phyloP scores from a whole-genome alignment of 495 filamentous ascomycete genomes.

The Neurospora sp. region DNA sequence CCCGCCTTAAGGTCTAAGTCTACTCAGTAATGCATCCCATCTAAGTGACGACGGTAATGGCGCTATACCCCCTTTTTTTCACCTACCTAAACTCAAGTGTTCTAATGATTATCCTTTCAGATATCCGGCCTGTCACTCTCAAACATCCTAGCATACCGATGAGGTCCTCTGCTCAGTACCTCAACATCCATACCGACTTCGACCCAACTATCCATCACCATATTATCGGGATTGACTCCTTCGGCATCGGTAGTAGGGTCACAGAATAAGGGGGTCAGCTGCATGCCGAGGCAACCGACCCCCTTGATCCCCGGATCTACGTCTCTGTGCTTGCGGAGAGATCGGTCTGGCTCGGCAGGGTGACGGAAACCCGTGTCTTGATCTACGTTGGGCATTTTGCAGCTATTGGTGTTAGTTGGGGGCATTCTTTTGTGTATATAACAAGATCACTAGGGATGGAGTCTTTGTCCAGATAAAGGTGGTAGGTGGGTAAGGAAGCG shows the following conservation, averaged over 20 bases:
- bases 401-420: slow-evolving; percentile 37
- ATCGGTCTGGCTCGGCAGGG: slow-evolving; percentile 58
- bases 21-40: not conserved
- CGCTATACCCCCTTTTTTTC: not conserved
- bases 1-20: not conserved
- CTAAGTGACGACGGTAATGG: not conserved
- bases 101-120: not conserved
- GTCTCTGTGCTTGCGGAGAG: slow-evolving; percentile 55
- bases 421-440: slow-evolving; percentile 7
- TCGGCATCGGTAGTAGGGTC: slow-evolving; percentile 14
- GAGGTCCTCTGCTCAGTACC: slow-evolving; percentile 27
- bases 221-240: not conserved
- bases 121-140: not conserved
- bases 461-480: not conserved
- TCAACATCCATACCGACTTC: slow-evolving; percentile 36
- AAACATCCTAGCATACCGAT: slow-evolving; percentile 31
- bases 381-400: slow-evolving; percentile 77
- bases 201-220: slow-evolving; percentile 26
- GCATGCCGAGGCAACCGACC: slow-evolving; percentile 74
- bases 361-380: slow-evolving; percentile 63
- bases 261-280: slow-evolving; percentile 56
- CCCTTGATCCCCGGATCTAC: slow-evolving; percentile 65
- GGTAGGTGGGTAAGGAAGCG: not conserved
- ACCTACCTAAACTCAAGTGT: not conserved
- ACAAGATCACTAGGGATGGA: slow-evolving; percentile 1